Percentiles rank a stretch among this genome's conserved stretches.
phyloP scores from a whole-genome alignment of 805 yeast species.

The Candida easanensis region DNA sequence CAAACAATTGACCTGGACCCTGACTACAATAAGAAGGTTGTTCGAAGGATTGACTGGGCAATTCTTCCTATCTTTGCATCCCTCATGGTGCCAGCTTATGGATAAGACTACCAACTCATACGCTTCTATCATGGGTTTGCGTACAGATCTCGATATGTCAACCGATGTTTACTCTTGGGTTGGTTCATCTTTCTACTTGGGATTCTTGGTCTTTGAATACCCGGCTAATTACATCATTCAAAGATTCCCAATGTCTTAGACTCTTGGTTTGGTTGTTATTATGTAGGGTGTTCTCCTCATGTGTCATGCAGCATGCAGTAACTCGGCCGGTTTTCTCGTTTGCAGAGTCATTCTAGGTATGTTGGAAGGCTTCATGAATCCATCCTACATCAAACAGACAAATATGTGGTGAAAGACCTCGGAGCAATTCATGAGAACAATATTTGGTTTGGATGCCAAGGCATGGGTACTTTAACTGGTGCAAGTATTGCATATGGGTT shows the following conservation, averaged over 20 bases:
- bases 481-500: constrained; percentile 56
- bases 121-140: not conserved
- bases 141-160: constrained; percentile 36
- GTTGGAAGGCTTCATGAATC: constrained; percentile 51
- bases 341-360: constrained; percentile 49
- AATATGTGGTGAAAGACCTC: constrained; percentile 53
- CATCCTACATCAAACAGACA: constrained; percentile 53
- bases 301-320: constrained; percentile 46
- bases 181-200: constrained; percentile 59
- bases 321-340: constrained; percentile 37
- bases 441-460: constrained; percentile 45
- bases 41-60: not conserved
- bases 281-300: constrained; percentile 59
- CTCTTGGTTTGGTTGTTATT: constrained; percentile 44
- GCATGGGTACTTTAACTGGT: constrained; percentile 46
- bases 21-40: not conserved
- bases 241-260: constrained; percentile 52
- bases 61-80: not conserved
- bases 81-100: not conserved
- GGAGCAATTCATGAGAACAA: constrained; percentile 42
- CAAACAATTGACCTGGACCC: not conserved
- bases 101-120: constrained; percentile 1
- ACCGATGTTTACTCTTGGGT: constrained; percentile 48
- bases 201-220: constrained; percentile 57
- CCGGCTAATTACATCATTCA: constrained; percentile 48